Evolutionary conservation across 2,329 filamentous ascomycete species (phyloP), one percentile per base, ranked within the genome.

Genomic region (Fusarium sp.): DNA sequence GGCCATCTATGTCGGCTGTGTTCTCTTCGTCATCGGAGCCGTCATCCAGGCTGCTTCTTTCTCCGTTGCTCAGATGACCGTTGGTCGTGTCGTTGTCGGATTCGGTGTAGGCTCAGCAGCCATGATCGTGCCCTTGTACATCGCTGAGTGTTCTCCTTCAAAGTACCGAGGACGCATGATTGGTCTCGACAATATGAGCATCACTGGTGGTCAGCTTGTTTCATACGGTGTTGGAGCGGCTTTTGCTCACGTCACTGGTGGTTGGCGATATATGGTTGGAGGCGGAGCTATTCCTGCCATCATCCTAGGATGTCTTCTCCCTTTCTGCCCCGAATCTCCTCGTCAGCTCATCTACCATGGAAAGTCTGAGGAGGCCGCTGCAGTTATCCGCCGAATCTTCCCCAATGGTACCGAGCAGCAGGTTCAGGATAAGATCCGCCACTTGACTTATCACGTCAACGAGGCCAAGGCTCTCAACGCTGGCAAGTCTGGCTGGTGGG

Each of bases 251-350:
- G 78, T 83, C 0, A 63, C 74, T 10, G 73, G 80, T n/a, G 83
- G 81, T n/a, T 86, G 83, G 84, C 72, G 83, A 56, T 83, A 80
- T 41, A 85, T 85, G 80, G 83, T 85, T 5, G 83, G 80, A 0
- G 76, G 81, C 2, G 84, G 84, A 20, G 84, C 76, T 4, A 54
- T 84, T 2, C 84, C 84, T 4, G 78, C 83, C 3, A 75, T 86
- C n/a, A 50, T 83, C 4, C 79, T 85, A 5, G 74, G 70, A 18
- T 28, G 33, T 11, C 76, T 85, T 6, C 78, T 86, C 2, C 76
- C 80, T 1, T 81, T 82, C 67, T 84, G 82, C 63, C 83, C 83
- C 0, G 83, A 86, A 57, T 83, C 81, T 2, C 83, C 83, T 8
- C 80, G 83, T 6, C 81, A 84, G 58, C 75, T 85, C 6, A 75